phyloP scores from a whole-genome alignment of 768 basidiomycete species.

The Hemileccinum rubropunctum region DNA sequence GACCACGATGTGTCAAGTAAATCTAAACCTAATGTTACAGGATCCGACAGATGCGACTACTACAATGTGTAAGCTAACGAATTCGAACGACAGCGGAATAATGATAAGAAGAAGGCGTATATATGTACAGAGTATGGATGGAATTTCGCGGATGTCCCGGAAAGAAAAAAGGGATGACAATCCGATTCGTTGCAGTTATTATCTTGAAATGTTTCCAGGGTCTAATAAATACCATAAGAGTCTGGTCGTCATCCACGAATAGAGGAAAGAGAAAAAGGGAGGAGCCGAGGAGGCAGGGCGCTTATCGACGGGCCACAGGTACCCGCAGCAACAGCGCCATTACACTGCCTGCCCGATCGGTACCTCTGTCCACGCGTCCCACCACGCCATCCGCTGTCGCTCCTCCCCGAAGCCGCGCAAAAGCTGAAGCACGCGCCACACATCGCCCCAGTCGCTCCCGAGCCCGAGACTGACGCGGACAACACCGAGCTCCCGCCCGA shows the following conservation, averaged over 20 bases:
- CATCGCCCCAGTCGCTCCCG: slow-evolving; percentile 75
- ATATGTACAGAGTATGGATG: not conserved
- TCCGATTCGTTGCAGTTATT: no score
- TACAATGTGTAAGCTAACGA: not conserved
- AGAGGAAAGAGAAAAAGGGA: no score
- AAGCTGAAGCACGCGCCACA: slow-evolving; percentile 55
- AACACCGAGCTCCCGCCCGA: slow-evolving; percentile 71
- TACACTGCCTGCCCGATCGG: slow-evolving; percentile 36
- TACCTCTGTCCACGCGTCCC: slow-evolving; percentile 38
- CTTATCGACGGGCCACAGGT: no score
- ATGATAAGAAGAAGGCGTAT: not conserved
- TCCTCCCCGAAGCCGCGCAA: slow-evolving; percentile 44
- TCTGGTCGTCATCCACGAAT: no score
- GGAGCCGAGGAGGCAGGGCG: no score
- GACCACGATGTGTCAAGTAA: no score
- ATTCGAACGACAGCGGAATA: not conserved
- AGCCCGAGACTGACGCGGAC: slow-evolving; percentile 77
- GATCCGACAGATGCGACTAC: not conserved
- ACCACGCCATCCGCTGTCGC: slow-evolving; percentile 35
- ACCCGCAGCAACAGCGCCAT: not conserved
- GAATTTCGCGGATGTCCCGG: not conserved
- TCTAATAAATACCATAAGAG: no score
- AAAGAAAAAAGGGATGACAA: not conserved
- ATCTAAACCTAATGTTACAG: not conserved
- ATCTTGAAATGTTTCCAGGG: no score